Percentiles rank a stretch among this genome's conserved stretches.
phyloP scores from a whole-genome alignment of 257 asterid genomes.

The Ilex asprella region DNA sequence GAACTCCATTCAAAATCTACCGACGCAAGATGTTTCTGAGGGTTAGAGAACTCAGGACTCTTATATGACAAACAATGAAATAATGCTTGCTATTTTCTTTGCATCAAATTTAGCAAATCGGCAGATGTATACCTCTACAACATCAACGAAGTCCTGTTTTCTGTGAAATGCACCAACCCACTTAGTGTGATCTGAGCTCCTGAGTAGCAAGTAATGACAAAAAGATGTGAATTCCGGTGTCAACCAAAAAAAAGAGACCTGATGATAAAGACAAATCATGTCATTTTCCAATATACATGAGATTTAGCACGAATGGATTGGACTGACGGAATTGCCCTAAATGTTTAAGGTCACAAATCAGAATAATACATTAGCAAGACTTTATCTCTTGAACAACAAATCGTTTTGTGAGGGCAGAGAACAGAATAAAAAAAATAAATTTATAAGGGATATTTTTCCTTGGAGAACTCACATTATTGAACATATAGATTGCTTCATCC shows the following conservation, averaged over 20 bases:
- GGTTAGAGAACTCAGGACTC: neutral
- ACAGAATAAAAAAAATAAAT: too few species aligned
- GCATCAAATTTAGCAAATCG: neutral
- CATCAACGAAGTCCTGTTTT: constrained; percentile 87
- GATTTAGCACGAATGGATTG: too few species aligned
- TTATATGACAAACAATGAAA: neutral
- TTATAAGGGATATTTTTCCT: too few species aligned
- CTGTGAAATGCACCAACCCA: constrained; percentile 76
- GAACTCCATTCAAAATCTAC: too few species aligned
- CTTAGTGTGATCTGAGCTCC: constrained; percentile 89
- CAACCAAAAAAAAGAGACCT: neutral
- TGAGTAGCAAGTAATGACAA: constrained; percentile 23
- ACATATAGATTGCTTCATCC: too few species aligned
- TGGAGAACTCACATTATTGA: too few species aligned
- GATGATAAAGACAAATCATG: neutral
- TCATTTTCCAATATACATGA: neutral
- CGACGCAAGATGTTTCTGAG: neutral
- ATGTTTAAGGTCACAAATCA: too few species aligned
- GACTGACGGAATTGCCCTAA: too few species aligned
- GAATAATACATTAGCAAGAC: too few species aligned
- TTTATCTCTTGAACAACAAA: too few species aligned
- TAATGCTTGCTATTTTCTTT: too few species aligned
- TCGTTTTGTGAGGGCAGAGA: too few species aligned
- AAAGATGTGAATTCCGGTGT: neutral
- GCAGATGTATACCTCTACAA: constrained; percentile 65